Conservation (phyloP, 768 basidiomycete species). For the Lactarius indigo region DNA sequence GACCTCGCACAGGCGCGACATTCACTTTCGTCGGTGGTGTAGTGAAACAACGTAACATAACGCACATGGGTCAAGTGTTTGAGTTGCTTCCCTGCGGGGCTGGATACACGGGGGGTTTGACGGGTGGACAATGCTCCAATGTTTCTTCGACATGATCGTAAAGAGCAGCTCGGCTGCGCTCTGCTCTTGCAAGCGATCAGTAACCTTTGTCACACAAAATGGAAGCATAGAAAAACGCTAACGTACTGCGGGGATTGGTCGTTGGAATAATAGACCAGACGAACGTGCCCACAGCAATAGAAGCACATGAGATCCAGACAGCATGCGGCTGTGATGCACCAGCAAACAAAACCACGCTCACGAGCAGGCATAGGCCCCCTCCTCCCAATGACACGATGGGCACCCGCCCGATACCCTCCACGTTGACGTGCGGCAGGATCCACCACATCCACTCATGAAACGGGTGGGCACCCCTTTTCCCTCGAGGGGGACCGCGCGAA, state of each 20-base stretch:
- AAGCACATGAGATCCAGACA: conserved; percentile 16
- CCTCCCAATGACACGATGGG: conserved; percentile 8
- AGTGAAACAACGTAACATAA: not conserved
- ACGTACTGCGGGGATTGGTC: not conserved
- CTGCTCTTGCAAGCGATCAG: conserved; percentile 7
- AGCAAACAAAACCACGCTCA: conserved; percentile 16
- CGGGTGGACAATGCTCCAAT: conserved; percentile 7
- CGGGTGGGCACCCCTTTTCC: not conserved
- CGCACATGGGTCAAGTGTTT: not conserved
- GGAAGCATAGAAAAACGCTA: not conserved
- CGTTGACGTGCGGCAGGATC: not conserved
- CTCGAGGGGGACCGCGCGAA: not conserved
- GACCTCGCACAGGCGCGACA: too few relatives aligned
- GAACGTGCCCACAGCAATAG: not conserved
- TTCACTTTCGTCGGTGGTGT: too few relatives aligned
- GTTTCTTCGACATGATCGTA: conserved; percentile 10
- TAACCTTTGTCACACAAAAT: not conserved
- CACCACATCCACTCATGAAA: not conserved
- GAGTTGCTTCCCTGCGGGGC: not conserved
- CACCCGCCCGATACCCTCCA: conserved; percentile 13
- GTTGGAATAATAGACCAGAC: not conserved
- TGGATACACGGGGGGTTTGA: not conserved
- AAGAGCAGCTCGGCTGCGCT: conserved; percentile 3
- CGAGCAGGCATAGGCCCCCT: conserved; percentile 13
- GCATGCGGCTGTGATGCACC: not conserved